phyloP scores from a whole-genome alignment of 345 rosid species.

The Aquilaria sinensis region DNA sequence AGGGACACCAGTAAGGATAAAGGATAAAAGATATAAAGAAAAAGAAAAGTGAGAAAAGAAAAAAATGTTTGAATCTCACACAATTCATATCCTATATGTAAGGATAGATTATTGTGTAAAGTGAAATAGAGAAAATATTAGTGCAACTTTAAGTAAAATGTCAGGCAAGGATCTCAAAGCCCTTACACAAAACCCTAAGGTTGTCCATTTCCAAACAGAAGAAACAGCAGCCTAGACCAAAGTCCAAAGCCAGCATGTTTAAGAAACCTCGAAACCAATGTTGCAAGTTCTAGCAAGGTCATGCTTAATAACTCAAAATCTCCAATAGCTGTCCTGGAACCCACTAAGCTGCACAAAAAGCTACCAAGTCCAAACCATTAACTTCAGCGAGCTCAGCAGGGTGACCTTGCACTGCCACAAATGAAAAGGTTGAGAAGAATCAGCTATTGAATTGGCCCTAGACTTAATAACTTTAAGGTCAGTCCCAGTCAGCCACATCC shows the following conservation, averaged over 20 bases:
- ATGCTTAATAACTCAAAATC: slow-evolving; percentile 42
- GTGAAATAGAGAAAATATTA: slow-evolving; percentile 76
- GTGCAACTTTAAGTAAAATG: slow-evolving; percentile 64
- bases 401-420: slow-evolving; percentile 29
- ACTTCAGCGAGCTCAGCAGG: slow-evolving; percentile 23
- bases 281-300: slow-evolving; percentile 26
- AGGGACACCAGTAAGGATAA: slow-evolving; percentile 38
- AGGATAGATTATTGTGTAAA: slow-evolving; percentile 65
- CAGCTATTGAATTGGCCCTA: slow-evolving; percentile 39
- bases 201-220: slow-evolving; percentile 20
- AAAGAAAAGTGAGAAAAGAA: background rate
- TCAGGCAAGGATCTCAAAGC: slow-evolving; percentile 87
- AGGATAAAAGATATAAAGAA: background rate
- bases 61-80: slow-evolving; percentile 5
- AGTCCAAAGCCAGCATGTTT: slow-evolving; percentile 19
- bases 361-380: slow-evolving; percentile 20
- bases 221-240: slow-evolving; percentile 21
- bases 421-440: slow-evolving; percentile 29
- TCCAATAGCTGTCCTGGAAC: slow-evolving; percentile 47
- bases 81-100: slow-evolving; percentile 22
- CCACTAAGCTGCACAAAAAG: slow-evolving; percentile 33
- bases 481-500: slow-evolving; percentile 24
- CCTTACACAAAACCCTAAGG: slow-evolving; percentile 78
- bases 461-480: slow-evolving; percentile 27
- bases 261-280: slow-evolving; percentile 16